Percentiles rank a stretch among this genome's conserved stretches.
Evolutionary conservation across 768 basidiomycete species (phyloP).

Genomic region (Cyathus striatus): DNA sequence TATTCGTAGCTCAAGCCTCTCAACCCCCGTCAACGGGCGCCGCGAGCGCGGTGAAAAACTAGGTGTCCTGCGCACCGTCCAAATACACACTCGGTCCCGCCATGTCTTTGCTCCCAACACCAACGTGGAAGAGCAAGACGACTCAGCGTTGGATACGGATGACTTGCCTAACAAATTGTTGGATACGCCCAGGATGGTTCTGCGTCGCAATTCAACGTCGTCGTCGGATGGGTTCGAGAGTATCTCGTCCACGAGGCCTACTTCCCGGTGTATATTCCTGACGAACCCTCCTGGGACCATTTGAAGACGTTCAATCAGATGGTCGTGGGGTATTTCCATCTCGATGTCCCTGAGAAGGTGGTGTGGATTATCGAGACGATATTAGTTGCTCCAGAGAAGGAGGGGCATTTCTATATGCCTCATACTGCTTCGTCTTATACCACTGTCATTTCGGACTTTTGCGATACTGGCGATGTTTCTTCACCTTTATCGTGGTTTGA

Average conservation of each 20-base stretch:
- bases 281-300: too few relatives aligned
- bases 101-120: constrained; percentile 63
- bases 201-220: constrained; percentile 46
- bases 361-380: constrained; percentile 65
- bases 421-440: constrained; percentile 56
- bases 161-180: constrained; percentile 9
- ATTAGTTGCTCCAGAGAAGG: constrained; percentile 37
- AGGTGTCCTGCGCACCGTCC: constrained; percentile 60
- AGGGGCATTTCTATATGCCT: constrained; percentile 29
- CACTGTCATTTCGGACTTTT: constrained; percentile 62
- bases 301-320: constrained; percentile 68
- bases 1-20: constrained; percentile 58
- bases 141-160: constrained; percentile 2
- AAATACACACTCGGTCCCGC: constrained; percentile 55
- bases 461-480: constrained; percentile 49
- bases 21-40: constrained; percentile 36
- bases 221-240: constrained; percentile 17
- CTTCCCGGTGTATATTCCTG: too few relatives aligned
- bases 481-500: constrained; percentile 73
- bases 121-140: constrained; percentile 11
- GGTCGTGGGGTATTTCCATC: constrained; percentile 69
- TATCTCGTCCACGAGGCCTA: constrained; percentile 12
- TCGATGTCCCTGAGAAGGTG: constrained; percentile 56
- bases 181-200: constrained; percentile 21
- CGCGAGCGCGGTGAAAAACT: constrained; percentile 36